These are phyloP conservation scores for Annona cherimola DNA, from an alignment of 164 flowering plant genomes.

Conservation along the genomic window DNA sequence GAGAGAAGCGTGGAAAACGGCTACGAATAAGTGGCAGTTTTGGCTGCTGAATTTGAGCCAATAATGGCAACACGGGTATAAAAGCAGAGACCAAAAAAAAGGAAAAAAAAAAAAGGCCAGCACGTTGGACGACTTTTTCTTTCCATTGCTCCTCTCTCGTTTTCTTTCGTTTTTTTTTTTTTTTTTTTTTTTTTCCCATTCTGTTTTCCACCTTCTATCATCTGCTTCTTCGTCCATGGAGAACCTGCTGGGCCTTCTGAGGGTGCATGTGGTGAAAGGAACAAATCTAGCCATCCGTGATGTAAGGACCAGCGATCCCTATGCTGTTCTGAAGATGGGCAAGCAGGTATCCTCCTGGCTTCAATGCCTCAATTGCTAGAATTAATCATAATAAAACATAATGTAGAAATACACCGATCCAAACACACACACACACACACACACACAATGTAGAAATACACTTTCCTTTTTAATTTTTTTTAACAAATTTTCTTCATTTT, in stretches of 20 bases:
- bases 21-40: background rate
- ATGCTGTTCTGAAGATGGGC: slow-evolving; percentile 52
- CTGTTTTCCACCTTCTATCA: background rate
- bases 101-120: too few species aligned
- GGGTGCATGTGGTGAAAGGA: slow-evolving; percentile 45
- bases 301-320: slow-evolving; percentile 57
- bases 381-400: too few species aligned
- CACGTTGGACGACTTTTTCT: too few species aligned
- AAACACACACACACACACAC: too few species aligned
- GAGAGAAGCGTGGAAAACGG: too few species aligned
- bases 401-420: too few species aligned
- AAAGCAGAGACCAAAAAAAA: too few species aligned
- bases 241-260: slow-evolving; percentile 47
- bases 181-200: background rate
- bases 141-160: too few species aligned
- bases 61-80: background rate
- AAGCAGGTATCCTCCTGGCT: slow-evolving; percentile 36
- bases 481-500: background rate
- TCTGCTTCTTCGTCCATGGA: slow-evolving; percentile 28
- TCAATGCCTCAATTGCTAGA: too few species aligned
- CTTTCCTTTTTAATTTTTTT: too few species aligned
- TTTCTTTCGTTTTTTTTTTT: background rate
- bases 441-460: too few species aligned
- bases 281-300: slow-evolving; percentile 59
- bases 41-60: background rate